phyloP scores from a whole-genome alignment of 108 stramenopile species.

The Epithemia pelagica region DNA sequence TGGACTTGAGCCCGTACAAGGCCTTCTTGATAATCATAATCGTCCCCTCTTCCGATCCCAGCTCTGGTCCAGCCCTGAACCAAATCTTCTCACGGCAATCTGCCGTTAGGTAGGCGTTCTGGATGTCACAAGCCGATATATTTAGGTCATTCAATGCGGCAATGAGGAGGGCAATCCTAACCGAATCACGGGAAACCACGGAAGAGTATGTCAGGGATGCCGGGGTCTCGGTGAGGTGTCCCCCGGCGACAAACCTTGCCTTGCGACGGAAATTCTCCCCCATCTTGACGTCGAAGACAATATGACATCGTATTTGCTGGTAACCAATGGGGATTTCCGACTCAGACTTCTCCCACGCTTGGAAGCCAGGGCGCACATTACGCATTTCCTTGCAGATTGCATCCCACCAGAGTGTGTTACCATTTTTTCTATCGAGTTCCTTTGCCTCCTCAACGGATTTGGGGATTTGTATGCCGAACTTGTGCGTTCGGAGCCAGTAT shows the following conservation, averaged over 20 bases:
- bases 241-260: slow-evolving; percentile 20
- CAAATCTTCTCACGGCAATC: too few species aligned
- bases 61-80: too few species aligned
- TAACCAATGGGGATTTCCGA: background rate
- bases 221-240: slow-evolving; percentile 21
- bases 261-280: slow-evolving; percentile 17
- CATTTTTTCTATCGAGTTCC: slow-evolving; percentile 20
- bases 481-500: slow-evolving; percentile 8
- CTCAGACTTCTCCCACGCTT: slow-evolving; percentile 12
- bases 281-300: slow-evolving; percentile 22
- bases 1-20: too few species aligned
- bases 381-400: slow-evolving; percentile 29
- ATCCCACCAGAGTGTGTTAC: slow-evolving; percentile 22
- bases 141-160: too few species aligned
- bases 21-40: too few species aligned
- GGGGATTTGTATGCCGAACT: slow-evolving; percentile 28
- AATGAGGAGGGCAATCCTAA: too few species aligned
- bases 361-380: slow-evolving; percentile 35
- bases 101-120: too few species aligned
- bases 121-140: too few species aligned
- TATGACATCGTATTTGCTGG: slow-evolving; percentile 20
- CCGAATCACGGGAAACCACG: too few species aligned
- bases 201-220: too few species aligned
- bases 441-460: slow-evolving; percentile 22
- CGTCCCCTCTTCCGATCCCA: too few species aligned